These are phyloP conservation scores for Aspergillus candidus DNA, from an alignment of 2,329 filamentous ascomycete species.

Conservation along the genomic window DNA sequence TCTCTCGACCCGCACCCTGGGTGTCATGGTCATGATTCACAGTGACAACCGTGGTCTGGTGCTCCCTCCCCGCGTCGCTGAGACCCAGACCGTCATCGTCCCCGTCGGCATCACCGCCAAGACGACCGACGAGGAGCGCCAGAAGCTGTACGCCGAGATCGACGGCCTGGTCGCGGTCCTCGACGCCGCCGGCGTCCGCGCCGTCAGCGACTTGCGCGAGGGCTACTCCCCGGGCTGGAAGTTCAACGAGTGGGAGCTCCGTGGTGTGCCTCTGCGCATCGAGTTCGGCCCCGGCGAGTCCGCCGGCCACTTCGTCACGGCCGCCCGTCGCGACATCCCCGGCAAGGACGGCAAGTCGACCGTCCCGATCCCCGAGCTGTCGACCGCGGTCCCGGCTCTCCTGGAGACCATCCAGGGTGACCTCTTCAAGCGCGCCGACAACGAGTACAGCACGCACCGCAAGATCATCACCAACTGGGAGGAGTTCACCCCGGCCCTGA, in stretches of 20 bases:
- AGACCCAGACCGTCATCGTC: constrained; percentile 78
- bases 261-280: constrained; percentile 86
- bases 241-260: constrained; percentile 98
- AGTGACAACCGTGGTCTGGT: constrained; percentile 93
- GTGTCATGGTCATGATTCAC: constrained; percentile 98
- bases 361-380: constrained; percentile 68
- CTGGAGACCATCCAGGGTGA: constrained; percentile 87
- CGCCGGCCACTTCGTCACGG: constrained; percentile 75
- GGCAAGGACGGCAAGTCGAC: constrained; percentile 65
- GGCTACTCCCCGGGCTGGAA: constrained; percentile 93
- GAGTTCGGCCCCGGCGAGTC: constrained; percentile 96
- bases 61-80: constrained; percentile 82
- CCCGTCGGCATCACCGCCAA: constrained; percentile 91
- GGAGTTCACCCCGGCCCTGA: constrained; percentile 82
- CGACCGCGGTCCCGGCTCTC: constrained; percentile 67
- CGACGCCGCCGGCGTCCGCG: constrained; percentile 66
- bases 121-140: constrained; percentile 71
- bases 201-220: constrained; percentile 77
- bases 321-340: constrained; percentile 74
- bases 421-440: constrained; percentile 70
- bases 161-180: constrained; percentile 64
- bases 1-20: constrained; percentile 91
- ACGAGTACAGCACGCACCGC: constrained; percentile 72
- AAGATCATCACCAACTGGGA: constrained; percentile 80
- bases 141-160: constrained; percentile 69